Conservation (phyloP, 805 yeast genomes). For the Ogataea pilisensis region DNA sequence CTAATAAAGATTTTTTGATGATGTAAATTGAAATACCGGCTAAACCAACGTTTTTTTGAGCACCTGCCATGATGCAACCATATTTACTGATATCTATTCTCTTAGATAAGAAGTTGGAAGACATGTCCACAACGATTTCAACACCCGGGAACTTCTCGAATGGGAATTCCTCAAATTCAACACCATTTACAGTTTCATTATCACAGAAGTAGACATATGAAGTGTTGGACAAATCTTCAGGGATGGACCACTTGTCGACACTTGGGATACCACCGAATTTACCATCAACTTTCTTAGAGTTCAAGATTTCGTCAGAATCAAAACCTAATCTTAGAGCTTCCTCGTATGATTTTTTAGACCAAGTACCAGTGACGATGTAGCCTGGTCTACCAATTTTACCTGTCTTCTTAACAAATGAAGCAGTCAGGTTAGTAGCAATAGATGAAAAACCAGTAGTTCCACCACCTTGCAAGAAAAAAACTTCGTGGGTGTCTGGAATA, state of each 20-base stretch:
- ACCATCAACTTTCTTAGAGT: conserved; percentile 54
- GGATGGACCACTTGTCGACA: conserved; percentile 57
- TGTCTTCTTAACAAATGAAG: conserved; percentile 58
- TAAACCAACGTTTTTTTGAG: conserved; percentile 95
- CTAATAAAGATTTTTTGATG: conserved; percentile 74
- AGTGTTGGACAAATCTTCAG: conserved; percentile 56
- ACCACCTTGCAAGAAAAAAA: conserved; percentile 95
- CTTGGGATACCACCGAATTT: conserved; percentile 62
- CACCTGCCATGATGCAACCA: conserved; percentile 95
- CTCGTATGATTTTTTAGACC: conserved; percentile 86
- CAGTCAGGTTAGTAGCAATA: conserved; percentile 74
- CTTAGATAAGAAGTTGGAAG: conserved; percentile 85
- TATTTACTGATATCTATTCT: conserved; percentile 76
- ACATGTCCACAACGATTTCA: conserved; percentile 90
- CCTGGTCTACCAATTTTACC: conserved; percentile 79
- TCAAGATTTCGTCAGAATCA: conserved; percentile 63
- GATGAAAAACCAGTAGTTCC: conserved; percentile 96
- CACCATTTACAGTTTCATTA: conserved; percentile 96
- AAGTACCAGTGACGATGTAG: conserved; percentile 85
- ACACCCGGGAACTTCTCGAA: conserved; percentile 57
- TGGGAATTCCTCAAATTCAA: conserved; percentile 60
- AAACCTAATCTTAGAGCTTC: conserved; percentile 85
- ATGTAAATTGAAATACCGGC: conserved; percentile 94
- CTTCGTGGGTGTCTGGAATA: conserved; percentile 91
- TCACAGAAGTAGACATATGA: conserved; percentile 91